Percentiles rank a stretch among this genome's conserved stretches.
Evolutionary conservation across 768 basidiomycete species (phyloP).

Genomic region (Albatrellus ellisii): DNA sequence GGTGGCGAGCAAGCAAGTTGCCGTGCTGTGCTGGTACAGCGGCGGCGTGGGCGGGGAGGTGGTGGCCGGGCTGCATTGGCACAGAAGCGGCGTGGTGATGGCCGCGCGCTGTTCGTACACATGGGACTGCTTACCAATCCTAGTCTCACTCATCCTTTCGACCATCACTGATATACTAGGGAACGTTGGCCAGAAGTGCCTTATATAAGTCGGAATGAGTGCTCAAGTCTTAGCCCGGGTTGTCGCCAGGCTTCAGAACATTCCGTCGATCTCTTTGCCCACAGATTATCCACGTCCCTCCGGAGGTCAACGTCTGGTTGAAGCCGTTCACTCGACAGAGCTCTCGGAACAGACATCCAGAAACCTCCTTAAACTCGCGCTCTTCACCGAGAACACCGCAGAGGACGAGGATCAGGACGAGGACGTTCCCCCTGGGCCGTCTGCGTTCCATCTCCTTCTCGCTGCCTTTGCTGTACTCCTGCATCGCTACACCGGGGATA

Average conservation of each 20-base stretch:
- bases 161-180: too few relatives aligned
- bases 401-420: conserved; percentile 38
- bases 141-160: too few relatives aligned
- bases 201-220: too few relatives aligned
- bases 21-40: too few relatives aligned
- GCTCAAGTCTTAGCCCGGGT: conserved; percentile 34
- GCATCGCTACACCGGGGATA: conserved; percentile 93
- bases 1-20: too few relatives aligned
- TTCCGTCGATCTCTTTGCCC: conserved; percentile 85
- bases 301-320: conserved; percentile 64
- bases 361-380: conserved; percentile 71
- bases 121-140: too few relatives aligned
- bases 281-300: conserved; percentile 90
- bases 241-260: conserved; percentile 53
- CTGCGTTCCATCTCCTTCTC: conserved; percentile 83
- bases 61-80: too few relatives aligned
- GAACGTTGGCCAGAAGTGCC: too few relatives aligned
- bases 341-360: conserved; percentile 65
- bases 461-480: conserved; percentile 87
- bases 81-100: too few relatives aligned
- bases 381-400: conserved; percentile 48
- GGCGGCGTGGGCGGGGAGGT: too few relatives aligned
- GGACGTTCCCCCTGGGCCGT: conserved; percentile 36
- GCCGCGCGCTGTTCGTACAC: too few relatives aligned
- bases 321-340: conserved; percentile 62